phyloP scores from a whole-genome alignment of 495 filamentous ascomycete species.

The Apiosordaria backusii region DNA sequence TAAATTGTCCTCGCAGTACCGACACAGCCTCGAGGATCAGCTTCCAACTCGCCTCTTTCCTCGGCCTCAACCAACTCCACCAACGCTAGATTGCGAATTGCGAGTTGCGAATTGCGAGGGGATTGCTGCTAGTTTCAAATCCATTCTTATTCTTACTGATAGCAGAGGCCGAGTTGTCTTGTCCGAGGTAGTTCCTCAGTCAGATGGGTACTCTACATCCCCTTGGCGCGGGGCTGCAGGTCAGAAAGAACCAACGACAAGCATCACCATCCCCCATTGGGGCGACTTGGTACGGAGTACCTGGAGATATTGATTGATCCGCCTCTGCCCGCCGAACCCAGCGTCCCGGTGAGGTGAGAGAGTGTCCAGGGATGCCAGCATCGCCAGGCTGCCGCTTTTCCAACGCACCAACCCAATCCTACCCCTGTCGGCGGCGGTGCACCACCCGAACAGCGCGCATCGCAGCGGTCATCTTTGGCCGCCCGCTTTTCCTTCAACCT shows the following conservation, averaged over 20 bases:
- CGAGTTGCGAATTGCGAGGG: background rate
- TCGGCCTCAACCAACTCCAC: background rate
- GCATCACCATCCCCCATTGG: no score
- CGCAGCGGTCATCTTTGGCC: conserved; percentile 10
- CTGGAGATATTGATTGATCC: background rate
- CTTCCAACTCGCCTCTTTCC: background rate
- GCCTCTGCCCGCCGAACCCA: conserved; percentile 1
- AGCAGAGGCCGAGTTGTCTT: background rate
- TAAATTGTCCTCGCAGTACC: background rate
- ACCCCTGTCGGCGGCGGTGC: conserved; percentile 28
- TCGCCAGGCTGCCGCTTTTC: conserved; percentile 34
- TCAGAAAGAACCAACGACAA: no score
- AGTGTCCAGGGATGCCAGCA: conserved; percentile 16
- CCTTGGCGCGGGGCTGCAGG: no score
- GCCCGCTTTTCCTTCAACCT: conserved; percentile 8
- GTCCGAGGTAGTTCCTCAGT: background rate
- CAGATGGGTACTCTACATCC: no score
- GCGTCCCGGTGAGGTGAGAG: conserved; percentile 10
- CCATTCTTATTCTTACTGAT: background rate
- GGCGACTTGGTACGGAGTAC: background rate
- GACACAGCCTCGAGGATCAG: conserved; percentile 4
- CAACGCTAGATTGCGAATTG: conserved; percentile 1
- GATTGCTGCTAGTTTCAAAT: background rate
- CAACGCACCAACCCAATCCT: conserved; percentile 26
- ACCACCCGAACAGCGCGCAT: conserved; percentile 8